Percentiles rank a stretch among this genome's conserved stretches.
These are phyloP conservation scores for Digitaria exilis DNA, from an alignment of 202 grass and related monocot genomes.

Conservation along the genomic window DNA sequence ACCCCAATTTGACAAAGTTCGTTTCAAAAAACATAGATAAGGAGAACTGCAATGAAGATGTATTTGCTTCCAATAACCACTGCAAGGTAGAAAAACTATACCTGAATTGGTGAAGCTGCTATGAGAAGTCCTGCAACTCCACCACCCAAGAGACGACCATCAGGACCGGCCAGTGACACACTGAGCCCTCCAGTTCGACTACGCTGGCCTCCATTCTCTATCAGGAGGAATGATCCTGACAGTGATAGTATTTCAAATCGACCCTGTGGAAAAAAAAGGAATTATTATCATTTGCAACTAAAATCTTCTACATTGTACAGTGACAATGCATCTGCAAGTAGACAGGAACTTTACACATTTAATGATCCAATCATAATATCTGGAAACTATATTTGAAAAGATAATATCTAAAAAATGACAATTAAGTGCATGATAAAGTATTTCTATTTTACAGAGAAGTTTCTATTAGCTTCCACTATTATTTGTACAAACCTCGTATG, in stretches of 20 bases:
- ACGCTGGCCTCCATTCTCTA: conserved; percentile 72
- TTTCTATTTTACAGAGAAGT: background rate
- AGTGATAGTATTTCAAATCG: conserved; percentile 94
- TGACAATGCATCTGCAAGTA: background rate
- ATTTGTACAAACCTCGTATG: conserved; percentile 83
- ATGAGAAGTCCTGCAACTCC: conserved; percentile 86
- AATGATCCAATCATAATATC: background rate
- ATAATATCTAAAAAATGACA: background rate
- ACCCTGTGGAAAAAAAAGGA: conserved; percentile 46
- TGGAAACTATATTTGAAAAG: background rate
- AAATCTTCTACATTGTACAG: background rate
- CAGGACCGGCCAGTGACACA: conserved; percentile 86
- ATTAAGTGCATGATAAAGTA: background rate
- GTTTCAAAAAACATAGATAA: conserved; percentile 4
- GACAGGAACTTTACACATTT: background rate
- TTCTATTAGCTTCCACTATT: background rate
- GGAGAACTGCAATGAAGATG: background rate
- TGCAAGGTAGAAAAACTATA: conserved; percentile 29
- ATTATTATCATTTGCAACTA: conserved; percentile 11
- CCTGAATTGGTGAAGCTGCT: conserved; percentile 94
- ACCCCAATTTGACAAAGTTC: conserved; percentile 3
- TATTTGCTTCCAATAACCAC: background rate
- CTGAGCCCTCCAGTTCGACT: conserved; percentile 89
- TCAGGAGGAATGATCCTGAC: conserved; percentile 82
- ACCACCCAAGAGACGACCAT: conserved; percentile 91